Percentiles rank a stretch among this genome's conserved stretches.
phyloP scores from a whole-genome alignment of 805 yeast genomes.

The Candida germanica region DNA sequence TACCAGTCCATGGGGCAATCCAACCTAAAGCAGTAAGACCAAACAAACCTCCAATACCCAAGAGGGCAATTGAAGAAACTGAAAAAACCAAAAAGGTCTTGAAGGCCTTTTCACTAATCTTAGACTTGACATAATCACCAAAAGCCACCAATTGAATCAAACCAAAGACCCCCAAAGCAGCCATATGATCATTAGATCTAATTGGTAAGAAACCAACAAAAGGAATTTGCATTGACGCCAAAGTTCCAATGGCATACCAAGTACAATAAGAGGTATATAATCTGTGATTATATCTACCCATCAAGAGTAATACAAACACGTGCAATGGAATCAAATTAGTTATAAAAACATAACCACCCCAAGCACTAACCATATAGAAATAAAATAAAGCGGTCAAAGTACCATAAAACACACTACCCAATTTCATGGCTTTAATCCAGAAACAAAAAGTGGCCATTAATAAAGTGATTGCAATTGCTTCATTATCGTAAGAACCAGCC shows the following conservation, averaged over 20 bases:
- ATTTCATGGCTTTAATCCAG: constrained; percentile 92
- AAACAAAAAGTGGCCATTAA: constrained; percentile 92
- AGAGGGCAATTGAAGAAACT: constrained; percentile 47
- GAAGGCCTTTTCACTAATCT: constrained; percentile 72
- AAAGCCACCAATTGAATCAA: constrained; percentile 85
- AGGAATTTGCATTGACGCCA: constrained; percentile 98
- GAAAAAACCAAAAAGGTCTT: constrained; percentile 63
- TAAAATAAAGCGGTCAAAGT: constrained; percentile 81
- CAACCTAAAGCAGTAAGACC: constrained; percentile 84
- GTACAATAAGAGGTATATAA: constrained; percentile 90
- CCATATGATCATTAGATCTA: constrained; percentile 97
- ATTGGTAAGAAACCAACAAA: constrained; percentile 97
- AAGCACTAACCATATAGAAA: constrained; percentile 98
- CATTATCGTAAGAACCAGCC: constrained; percentile 98
- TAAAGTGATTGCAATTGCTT: constrained; percentile 95
- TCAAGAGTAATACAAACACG: constrained; percentile 80
- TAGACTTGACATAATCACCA: constrained; percentile 75
- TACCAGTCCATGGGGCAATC: constrained; percentile 99
- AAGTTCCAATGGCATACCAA: constrained; percentile 96
- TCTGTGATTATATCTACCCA: constrained; percentile 89
- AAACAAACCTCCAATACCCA: constrained; percentile 72
- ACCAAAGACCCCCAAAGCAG: constrained; percentile 96
- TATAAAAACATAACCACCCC: constrained; percentile 99
- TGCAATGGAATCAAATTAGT: constrained; percentile 96
- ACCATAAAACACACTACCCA: constrained; percentile 85